Conservation (phyloP, 1,284 basidiomycete species). For the Anthracocystis walkeri region DNA sequence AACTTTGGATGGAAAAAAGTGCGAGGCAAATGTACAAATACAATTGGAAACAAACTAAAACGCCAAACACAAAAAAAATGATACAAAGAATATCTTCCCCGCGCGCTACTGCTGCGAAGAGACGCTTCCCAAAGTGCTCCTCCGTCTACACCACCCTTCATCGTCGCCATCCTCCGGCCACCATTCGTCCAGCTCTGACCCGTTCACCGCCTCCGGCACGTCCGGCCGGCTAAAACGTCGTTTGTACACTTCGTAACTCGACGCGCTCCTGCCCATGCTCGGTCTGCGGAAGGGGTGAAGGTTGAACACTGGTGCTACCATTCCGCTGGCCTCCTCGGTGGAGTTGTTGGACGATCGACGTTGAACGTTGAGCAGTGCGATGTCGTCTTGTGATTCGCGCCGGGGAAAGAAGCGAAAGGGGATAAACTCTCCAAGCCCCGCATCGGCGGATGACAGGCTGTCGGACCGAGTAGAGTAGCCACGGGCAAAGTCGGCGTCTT, state of each 20-base stretch:
- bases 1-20: too few species aligned
- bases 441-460: constrained; percentile 21
- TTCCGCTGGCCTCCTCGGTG: not conserved
- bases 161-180: not conserved
- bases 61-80: too few species aligned
- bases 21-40: too few species aligned
- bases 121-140: constrained; percentile 22
- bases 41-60: too few species aligned
- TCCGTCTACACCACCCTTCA: constrained; percentile 26
- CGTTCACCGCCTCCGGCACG: constrained; percentile 27
- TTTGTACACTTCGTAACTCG: not conserved
- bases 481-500: not conserved
- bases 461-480: constrained; percentile 16
- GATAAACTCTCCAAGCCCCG: constrained; percentile 14
- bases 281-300: constrained; percentile 18
- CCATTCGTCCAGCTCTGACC: constrained; percentile 9
- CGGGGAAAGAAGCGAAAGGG: constrained; percentile 22
- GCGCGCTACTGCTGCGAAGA: not conserved
- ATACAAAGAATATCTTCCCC: not conserved
- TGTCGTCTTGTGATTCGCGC: constrained; percentile 33
- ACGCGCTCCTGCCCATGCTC: constrained; percentile 1
- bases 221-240: not conserved
- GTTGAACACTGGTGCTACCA: constrained; percentile 17
- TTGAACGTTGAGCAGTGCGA: constrained; percentile 12
- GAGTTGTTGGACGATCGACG: constrained; percentile 10